phyloP scores from a whole-genome alignment of 2,329 filamentous ascomycete species.

The Fusarium sp. region DNA sequence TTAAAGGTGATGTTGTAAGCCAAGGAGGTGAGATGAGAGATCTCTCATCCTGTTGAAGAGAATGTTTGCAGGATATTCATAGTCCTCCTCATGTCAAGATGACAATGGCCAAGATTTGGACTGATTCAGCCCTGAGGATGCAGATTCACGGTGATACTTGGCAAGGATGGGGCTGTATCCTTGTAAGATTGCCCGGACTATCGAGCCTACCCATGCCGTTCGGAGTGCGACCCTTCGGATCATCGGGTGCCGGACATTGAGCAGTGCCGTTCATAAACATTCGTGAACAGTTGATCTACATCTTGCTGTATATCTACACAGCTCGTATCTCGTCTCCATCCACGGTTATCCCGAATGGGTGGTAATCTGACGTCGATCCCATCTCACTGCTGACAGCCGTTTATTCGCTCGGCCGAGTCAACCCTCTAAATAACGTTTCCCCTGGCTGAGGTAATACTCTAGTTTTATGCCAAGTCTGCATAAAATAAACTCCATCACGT shows the following conservation, averaged over 20 bases:
- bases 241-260: neutral
- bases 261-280: neutral
- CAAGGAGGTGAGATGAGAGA: neutral
- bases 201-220: neutral
- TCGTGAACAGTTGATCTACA: neutral
- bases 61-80: no score
- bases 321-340: neutral
- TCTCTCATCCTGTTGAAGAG: neutral
- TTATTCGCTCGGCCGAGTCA: neutral
- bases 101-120: neutral
- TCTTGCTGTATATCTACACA: neutral
- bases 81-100: no score
- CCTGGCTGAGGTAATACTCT: neutral
- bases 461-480: neutral
- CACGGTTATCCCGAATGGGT: neutral
- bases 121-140: neutral
- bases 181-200: neutral
- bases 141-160: neutral
- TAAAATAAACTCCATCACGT: neutral
- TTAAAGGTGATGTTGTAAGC: neutral
- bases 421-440: neutral
- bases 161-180: neutral
- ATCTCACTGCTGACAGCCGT: neutral
- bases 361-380: neutral
- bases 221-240: neutral